Conservation (phyloP, 2,329 filamentous ascomycete species). For the Chrysosporium queenslandicum region DNA sequence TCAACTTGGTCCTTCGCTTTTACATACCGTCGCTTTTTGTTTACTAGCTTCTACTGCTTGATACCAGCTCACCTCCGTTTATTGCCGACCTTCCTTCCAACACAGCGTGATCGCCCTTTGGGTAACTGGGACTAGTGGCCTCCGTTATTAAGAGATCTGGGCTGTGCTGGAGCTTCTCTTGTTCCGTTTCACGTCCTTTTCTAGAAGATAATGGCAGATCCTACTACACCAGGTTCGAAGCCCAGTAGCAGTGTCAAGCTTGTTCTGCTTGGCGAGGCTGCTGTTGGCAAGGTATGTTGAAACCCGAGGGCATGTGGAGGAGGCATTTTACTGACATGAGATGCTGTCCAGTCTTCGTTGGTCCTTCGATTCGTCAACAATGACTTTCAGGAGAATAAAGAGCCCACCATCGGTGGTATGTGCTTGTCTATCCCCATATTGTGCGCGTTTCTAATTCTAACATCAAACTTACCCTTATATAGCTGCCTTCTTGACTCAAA, state of each 20-base stretch:
- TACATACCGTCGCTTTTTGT: neutral
- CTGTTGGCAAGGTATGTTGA: slow-evolving; percentile 80
- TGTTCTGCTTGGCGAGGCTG: slow-evolving; percentile 91
- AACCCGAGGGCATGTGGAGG: neutral
- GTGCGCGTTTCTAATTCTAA: neutral
- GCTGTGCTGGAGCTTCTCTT: neutral
- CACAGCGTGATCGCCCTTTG: neutral
- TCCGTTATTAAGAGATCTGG: neutral
- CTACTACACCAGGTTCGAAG: slow-evolving; percentile 61
- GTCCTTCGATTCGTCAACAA: slow-evolving; percentile 98
- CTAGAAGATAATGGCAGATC: slow-evolving; percentile 54
- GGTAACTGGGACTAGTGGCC: neutral
- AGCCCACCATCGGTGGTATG: slow-evolving; percentile 92
- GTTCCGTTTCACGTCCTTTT: neutral
- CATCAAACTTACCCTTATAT: slow-evolving; percentile 10
- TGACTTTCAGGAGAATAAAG: slow-evolving; percentile 99
- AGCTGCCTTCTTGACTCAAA: slow-evolving; percentile 98
- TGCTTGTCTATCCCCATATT: neutral
- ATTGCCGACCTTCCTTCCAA: neutral
- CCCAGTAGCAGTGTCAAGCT: slow-evolving; percentile 99
- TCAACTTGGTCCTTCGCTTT: neutral
- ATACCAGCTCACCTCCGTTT: neutral
- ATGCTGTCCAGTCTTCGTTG: slow-evolving; percentile 64
- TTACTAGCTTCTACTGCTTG: neutral
- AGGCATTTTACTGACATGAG: neutral